Evolutionary conservation across 441 rosid species (phyloP), one percentile per base, ranked within the genome.

Genomic region (Adansonia grandidieri): DNA sequence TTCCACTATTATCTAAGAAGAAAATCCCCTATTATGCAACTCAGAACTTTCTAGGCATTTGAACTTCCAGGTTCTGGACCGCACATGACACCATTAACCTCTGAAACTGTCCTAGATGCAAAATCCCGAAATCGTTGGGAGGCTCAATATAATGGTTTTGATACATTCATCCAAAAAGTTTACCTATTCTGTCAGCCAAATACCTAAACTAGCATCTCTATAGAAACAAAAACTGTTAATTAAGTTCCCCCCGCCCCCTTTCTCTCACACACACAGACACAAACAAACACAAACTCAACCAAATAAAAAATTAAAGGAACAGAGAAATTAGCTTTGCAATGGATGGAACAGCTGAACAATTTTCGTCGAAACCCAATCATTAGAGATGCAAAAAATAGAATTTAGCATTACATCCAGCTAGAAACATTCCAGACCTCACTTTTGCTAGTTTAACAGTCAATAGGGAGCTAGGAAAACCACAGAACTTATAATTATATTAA

Each of bases 111-210:
- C 48, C 51, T n/a, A 66, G 51, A 66, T 17, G 22, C 51, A 66
- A n/a, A 66, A 66, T 42, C 51, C 48, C 5, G 6, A 66, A 42
- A 40, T 42, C 14, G 9, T 66, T 42, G 24, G 6, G 14, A 17
- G 71, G 32, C 71, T 67, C 71, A 67, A 67, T 44, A 65, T 7
- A 17, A 67, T 44, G 9, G 15, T 44, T 44, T 67, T 24, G 19
- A 67, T 45, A 44, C 54, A 44, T 67, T 45, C 54, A 67, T 44
- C 71, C 14, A 67, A 44, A 17, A 67, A 9, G 3, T 61, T 9
- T 5, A 67, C 3, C 32, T 17, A 67, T 10, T 65, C 48, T 5
- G 20, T 37, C 13, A 65, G 50, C 48, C 48, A 65, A 65, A 37
- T 8, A 17, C 50, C 70, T n/a, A 37, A 40, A 37, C 13, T 37